Evolutionary conservation across 169 alveolate genomes (phyloP), one percentile per base, ranked within the genome.

Genomic region (Plasmodium inui): DNA sequence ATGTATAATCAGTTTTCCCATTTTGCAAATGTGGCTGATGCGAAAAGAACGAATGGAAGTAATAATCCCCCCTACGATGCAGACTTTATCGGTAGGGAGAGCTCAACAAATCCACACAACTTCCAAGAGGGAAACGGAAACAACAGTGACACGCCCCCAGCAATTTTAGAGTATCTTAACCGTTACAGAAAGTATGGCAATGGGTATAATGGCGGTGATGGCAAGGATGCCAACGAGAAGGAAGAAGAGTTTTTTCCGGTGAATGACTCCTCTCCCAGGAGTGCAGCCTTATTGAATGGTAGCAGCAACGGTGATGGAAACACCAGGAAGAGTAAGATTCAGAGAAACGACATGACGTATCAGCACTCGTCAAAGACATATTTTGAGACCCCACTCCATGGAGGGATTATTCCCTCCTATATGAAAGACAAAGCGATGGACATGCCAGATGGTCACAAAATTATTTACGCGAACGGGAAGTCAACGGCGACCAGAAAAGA

Each of bases 401-500:
- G 74, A 19, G 74, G 74, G 10, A n/a, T n/a, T 5, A 19, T n/a
- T 17, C 17, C 74, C 9, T 1, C 74, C 74, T 19, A 61, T n/a
- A 34, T 34, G 74, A 61, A 61, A 19, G 74, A 61, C 1, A 26
- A 26, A 78, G 14, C 39, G 30, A 10, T 37, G 84, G n/a, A 12
- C 14, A 3, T 28, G 19, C 1, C 34, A 19, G 39, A 34, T 10
- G 70, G 26, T 2, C 1, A 32, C 26, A 78, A 32, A 8, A 2
- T n/a, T 0, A 78, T 34, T 2, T 39, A 37, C 53, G 39, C 9
- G 34, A 39, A 39, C 10, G 12, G 4, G 17, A 12, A 71, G 6
- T 34, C 84, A 14, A 39, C 84, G 32, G 19, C 84, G 10, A 74
- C 83, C 6, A 78, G 84, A 26, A 78, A 78, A 57, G 61, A 37